Evolutionary conservation across 139 green algal species (phyloP), one percentile per base, ranked within the genome.

Genomic region (Raphidocelis subcapitata): DNA sequence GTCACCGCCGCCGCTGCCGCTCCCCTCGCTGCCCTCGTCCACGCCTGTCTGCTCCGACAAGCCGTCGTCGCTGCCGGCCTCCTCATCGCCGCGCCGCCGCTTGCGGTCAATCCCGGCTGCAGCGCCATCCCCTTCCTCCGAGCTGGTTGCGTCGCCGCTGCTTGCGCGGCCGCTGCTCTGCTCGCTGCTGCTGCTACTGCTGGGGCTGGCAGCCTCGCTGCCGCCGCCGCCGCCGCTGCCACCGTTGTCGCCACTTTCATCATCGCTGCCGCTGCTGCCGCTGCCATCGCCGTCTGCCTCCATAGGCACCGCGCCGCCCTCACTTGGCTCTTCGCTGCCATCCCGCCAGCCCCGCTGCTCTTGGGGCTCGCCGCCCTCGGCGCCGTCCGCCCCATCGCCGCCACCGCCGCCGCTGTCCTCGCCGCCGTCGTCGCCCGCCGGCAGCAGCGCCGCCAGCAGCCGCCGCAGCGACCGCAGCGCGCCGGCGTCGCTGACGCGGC

Each of bases 241-340:
- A 59, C 57, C 15, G 36, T 26, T 41, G 20, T 33, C 5, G 55
- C 15, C 55, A 24, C 32, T 31, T 18, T 47, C 56, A 36, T 33
- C 37, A n/a, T 18, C 18, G 67, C 55, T 72, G 66, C 72, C 59
- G 23, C n/a, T 33, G 55, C 64, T 47, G 57, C 36, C 47, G n/a
- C 47, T 26, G 36, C 31, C 62, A 24, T n/a, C n/a, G n/a, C n/a
- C n/a, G n/a, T n/a, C n/a, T n/a, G n/a, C n/a, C n/a, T n/a, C n/a
- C n/a, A n/a, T n/a, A n/a, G n/a, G n/a, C n/a, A n/a, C n/a, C n/a
- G n/a, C n/a, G n/a, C n/a, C n/a, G n/a, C n/a, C n/a, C n/a, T n/a
- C n/a, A n/a, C n/a, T n/a, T n/a, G n/a, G n/a, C n/a, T n/a, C n/a
- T n/a, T n/a, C n/a, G n/a, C n/a, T n/a, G n/a, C n/a, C n/a, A n/a